Conservation (phyloP, 495 filamentous ascomycete species). For the Parmelia sp. region DNA sequence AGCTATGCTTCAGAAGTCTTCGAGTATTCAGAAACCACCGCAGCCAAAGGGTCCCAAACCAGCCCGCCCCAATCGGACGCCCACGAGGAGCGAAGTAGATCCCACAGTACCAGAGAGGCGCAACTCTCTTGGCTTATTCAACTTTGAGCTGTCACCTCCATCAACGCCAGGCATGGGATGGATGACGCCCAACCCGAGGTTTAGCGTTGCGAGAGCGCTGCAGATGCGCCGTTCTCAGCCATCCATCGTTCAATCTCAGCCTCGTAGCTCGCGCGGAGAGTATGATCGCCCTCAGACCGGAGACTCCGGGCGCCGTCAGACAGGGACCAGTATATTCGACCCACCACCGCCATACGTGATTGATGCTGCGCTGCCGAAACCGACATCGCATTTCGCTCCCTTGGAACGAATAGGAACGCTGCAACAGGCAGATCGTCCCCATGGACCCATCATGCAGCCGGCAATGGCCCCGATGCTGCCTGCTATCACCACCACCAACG, state of each 20-base stretch:
- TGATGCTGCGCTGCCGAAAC: conserved; percentile 11
- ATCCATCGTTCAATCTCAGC: conserved; percentile 15
- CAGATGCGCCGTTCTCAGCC: conserved; percentile 19
- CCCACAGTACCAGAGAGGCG: conserved; percentile 8
- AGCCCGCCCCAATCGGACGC: not conserved
- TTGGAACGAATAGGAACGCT: conserved; percentile 18
- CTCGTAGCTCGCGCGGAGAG: not conserved
- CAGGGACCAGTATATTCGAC: conserved; percentile 11
- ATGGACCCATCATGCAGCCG: conserved; percentile 4
- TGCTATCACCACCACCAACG: conserved; percentile 1
- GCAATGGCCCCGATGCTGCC: conserved; percentile 4
- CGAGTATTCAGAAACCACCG: conserved; percentile 1
- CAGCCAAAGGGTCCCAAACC: conserved; percentile 8
- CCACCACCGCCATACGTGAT: conserved; percentile 11
- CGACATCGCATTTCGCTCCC: conserved; percentile 15
- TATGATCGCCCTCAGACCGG: conserved; percentile 2
- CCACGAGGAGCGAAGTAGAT: not conserved
- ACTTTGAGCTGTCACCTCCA: conserved; percentile 22
- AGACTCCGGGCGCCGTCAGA: conserved; percentile 7
- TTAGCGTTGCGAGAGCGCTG: conserved; percentile 18
- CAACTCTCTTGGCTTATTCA: conserved; percentile 25
- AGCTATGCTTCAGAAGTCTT: conserved; percentile 12
- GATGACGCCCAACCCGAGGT: conserved; percentile 10
- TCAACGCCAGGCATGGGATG: conserved; percentile 10
- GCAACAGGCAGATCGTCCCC: conserved; percentile 4